Evolutionary conservation across 352 stramenopile genomes (phyloP).

Genomic region (Globisporangium alternatum): DNA sequence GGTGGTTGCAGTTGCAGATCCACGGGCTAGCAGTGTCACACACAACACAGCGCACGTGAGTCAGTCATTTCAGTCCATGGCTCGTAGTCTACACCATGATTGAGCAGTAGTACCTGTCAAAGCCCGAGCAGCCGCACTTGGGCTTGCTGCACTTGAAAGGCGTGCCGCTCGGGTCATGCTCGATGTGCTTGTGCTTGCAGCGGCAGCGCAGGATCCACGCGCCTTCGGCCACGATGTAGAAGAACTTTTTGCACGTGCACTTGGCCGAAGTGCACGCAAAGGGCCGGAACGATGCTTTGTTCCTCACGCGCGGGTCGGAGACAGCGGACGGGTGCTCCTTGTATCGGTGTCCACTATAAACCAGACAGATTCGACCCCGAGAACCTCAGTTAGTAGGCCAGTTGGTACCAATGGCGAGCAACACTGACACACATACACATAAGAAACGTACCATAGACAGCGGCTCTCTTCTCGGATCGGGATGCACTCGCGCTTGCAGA

Average conservation of each 20-base stretch:
- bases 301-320: constrained; percentile 37
- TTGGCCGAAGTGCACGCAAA: constrained; percentile 61
- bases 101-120: constrained; percentile 54
- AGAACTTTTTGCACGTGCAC: constrained; percentile 58
- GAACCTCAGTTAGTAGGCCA: neutral
- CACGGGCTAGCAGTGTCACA: constrained; percentile 41
- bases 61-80: constrained; percentile 2
- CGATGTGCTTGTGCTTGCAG: constrained; percentile 80
- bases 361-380: neutral
- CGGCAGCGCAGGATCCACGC: constrained; percentile 76
- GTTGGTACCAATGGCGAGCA: neutral
- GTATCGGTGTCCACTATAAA: constrained; percentile 58
- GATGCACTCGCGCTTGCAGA: constrained; percentile 72
- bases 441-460: constrained; percentile 54
- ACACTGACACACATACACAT: neutral
- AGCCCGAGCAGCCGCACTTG: constrained; percentile 53
- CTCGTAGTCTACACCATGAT: neutral
- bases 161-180: constrained; percentile 46
- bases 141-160: constrained; percentile 53
- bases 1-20: constrained; percentile 82
- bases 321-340: constrained; percentile 58
- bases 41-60: neutral
- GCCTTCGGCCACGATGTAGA: constrained; percentile 79
- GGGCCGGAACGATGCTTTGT: constrained; percentile 25
- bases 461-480: constrained; percentile 72